Base-by-base conservation (phyloP, 108 stramenopile species). In the Fistulifera solaris region DNA sequence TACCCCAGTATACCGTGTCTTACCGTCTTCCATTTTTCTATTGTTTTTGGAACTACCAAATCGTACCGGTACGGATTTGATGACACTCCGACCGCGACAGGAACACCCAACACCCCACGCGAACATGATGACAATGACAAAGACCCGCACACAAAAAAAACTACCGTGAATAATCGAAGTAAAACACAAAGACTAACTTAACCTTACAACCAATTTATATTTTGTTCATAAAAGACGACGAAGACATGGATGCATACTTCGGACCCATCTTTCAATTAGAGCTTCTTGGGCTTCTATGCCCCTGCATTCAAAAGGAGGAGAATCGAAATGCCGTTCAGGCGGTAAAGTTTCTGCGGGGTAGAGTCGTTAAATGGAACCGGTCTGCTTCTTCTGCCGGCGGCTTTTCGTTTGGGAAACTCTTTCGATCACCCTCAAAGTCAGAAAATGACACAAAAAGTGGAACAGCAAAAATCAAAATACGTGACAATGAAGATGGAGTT, bases 251-350 rank as follows among this genome's bases (percentile, higher is more conserved):
- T 45, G 21, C 44, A 11, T 45, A 19, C 11, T 45, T 45, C 21
- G 65, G 75, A 38, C 70, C 76, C 22, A 58, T 78, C 15, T 61
- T 68, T 35, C 41, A 22, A 2, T 56, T 78, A 18, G 55, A 57
- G 12, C 38, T 67, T 39, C 19, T 63, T 3, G 83, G 87, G 16
- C 45, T 46, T 23, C 19, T 85, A 6, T 83, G 81, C 27, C 83
- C 80, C 13, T 89, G 87, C 49, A 67, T 77, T 5, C 79, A 89
- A 71, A 71, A 66, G 31, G 73, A 73, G 23, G 82, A 80, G 48
- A 67, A 89, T 49, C 42, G 56, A 27, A 49, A 65, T 39, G 87
- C 83, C 1, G 62, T 83, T 23, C 48, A 58, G 27, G 71, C 81
- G 35, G 27, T 89, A n/a, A 61, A 70, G 19, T 40, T 48, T n/a